These are phyloP conservation scores for Furcasterigmium sp. DNA, from an alignment of 2,329 filamentous ascomycete species.

Conservation along the genomic window DNA sequence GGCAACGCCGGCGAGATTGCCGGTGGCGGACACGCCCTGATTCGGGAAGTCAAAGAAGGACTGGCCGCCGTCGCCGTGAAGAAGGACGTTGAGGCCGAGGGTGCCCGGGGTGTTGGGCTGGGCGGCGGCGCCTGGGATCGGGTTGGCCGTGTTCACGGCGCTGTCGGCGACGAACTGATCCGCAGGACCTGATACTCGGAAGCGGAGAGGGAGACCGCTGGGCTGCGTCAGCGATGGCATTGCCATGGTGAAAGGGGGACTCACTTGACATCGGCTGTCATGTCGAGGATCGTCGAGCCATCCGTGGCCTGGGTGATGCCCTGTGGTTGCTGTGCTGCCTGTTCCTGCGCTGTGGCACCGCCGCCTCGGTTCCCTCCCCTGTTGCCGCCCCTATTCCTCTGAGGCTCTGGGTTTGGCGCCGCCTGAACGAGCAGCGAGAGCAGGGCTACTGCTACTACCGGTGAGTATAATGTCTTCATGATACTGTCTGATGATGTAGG, in stretches of 20 bases:
- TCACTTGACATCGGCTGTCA: slow-evolving; percentile 49
- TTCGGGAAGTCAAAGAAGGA: slow-evolving; percentile 55
- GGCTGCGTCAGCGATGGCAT: slow-evolving; percentile 7
- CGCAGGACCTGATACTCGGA: slow-evolving; percentile 50
- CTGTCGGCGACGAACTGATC: slow-evolving; percentile 45
- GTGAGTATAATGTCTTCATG: slow-evolving; percentile 12
- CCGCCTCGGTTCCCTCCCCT: slow-evolving; percentile 6
- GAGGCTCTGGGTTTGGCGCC: slow-evolving; percentile 8
- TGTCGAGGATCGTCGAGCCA: slow-evolving; percentile 50
- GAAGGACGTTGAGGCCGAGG: slow-evolving; percentile 49
- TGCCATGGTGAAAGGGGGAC: slow-evolving; percentile 4
- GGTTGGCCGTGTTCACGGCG: slow-evolving; percentile 39
- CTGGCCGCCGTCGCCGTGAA: slow-evolving; percentile 56
- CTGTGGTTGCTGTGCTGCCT: slow-evolving; percentile 22
- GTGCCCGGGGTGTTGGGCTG: slow-evolving; percentile 20
- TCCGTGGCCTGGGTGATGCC: slow-evolving; percentile 41
- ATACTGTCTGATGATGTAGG: background rate
- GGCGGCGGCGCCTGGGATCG: slow-evolving; percentile 17
- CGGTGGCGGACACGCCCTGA: slow-evolving; percentile 36
- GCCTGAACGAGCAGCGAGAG: slow-evolving; percentile 8
- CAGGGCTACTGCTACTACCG: slow-evolving; percentile 8
- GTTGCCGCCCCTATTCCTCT: slow-evolving; percentile 8
- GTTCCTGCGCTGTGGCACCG: slow-evolving; percentile 19
- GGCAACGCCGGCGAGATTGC: slow-evolving; percentile 45
- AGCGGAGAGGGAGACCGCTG: slow-evolving; percentile 48